Conservation (phyloP, 192 early-diverging fungal species). For the Chytriomyces hyalinus region DNA sequence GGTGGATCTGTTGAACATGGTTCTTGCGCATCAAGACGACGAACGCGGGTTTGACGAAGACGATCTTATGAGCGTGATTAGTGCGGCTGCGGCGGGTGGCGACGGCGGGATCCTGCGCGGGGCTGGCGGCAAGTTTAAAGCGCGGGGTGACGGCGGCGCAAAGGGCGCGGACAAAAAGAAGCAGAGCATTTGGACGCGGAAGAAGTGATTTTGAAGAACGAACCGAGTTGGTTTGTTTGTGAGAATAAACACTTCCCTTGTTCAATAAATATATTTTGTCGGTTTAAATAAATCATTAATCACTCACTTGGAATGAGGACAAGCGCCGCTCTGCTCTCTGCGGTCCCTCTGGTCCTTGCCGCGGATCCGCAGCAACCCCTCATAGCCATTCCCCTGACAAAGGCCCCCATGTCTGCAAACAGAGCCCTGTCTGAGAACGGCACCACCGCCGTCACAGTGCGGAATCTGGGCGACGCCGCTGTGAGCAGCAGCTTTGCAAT, state of each 20-base stretch:
- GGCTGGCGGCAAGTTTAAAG: slow-evolving; percentile 28
- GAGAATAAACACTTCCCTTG: no score
- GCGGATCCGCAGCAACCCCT: no score
- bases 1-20: slow-evolving; percentile 11
- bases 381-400: no score
- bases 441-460: no score
- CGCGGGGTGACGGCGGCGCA: background rate
- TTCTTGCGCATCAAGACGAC: slow-evolving; percentile 30
- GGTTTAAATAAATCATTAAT: no score
- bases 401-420: no score
- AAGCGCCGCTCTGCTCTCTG: no score
- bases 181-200: background rate
- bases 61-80: slow-evolving; percentile 27
- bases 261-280: no score
- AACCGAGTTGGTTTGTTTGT: no score
- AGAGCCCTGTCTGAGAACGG: no score
- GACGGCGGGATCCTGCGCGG: slow-evolving; percentile 25
- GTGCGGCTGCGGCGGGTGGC: background rate
- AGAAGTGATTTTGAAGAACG: background rate
- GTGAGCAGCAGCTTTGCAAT: background rate
- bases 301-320: no score
- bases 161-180: slow-evolving; percentile 13
- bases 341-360: no score
- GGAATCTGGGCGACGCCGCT: background rate
- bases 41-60: slow-evolving; percentile 25